Base-by-base conservation (phyloP, 1,139 yeast genomes). In the Debaryomyces nepalensis region DNA sequence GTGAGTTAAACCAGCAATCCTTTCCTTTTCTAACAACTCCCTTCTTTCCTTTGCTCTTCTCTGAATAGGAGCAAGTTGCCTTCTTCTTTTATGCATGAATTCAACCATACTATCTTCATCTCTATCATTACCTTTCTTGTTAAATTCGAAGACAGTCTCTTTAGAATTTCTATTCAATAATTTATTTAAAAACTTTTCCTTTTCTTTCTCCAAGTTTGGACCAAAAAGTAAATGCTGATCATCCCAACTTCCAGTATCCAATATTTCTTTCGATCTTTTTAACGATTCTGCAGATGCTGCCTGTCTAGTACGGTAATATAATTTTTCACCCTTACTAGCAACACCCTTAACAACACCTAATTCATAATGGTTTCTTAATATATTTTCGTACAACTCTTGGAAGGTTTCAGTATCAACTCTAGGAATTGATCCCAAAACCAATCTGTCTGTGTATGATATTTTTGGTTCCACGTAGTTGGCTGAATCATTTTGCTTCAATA, bases 101-200 rank as follows among this genome's bases (percentile, higher is more conserved):
- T 84, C 84, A 27, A 88, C 87, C 58, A 90, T 68, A 49, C 82
- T 82, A 50, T 87, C 87, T 50, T 85, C 91, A 30, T 65, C 75
- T 39, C 55, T 60, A 37, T 67, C 73, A 26, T 59, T 63, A 27
- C 71, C 73, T 41, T 77, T 78, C 53, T 82, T 80, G 44, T 77
- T 74, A 64, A 89, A 85, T 63, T 95, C 99, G 62, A 95, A 95
- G 6, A 95, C 97, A 0, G 99, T 95, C 59, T 93, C 98, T 57
- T 87, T 84, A 37, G 79, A 70, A 40, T 75, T 63, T 56, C 97
- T 74, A 52, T 87, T 78, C 42, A 79, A 79, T 46, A 95, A 71
- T 53, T 82, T 81, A 9, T 81, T 85, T 51, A 95, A 73, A 55
- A 93, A 83, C 14, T 68, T 78, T 35, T 87, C 77, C 59, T 90